Evolutionary conservation across 257 asterid species (phyloP).

Genomic region (Scutellaria barbata): DNA sequence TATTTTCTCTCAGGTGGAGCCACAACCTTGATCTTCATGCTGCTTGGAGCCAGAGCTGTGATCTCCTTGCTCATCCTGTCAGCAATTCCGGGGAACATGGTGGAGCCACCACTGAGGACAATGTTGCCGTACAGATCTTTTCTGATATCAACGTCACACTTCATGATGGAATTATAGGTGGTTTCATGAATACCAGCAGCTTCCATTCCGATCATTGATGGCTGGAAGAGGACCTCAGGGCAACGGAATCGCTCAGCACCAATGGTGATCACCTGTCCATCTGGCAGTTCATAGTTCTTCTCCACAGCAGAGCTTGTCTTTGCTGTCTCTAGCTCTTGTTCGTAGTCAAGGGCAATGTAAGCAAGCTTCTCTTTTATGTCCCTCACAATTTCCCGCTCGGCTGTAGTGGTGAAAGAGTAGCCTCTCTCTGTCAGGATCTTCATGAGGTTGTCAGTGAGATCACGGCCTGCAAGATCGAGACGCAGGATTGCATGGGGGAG

Average conservation of each 20-base stretch:
- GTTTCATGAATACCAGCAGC: conserved; percentile 59
- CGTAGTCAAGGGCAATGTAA: conserved; percentile 57
- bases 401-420: conserved; percentile 55
- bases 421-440: conserved; percentile 60
- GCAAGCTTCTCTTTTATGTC: conserved; percentile 61
- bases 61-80: conserved; percentile 64
- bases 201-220: conserved; percentile 61
- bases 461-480: conserved; percentile 58
- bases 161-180: conserved; percentile 57
- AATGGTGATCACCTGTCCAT: conserved; percentile 60
- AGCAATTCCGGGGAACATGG: conserved; percentile 58
- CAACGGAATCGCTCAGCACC: conserved; percentile 59
- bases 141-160: conserved; percentile 63
- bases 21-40: conserved; percentile 64
- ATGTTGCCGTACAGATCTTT: conserved; percentile 60
- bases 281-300: conserved; percentile 58
- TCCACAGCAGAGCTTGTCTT: conserved; percentile 60
- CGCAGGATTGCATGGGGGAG: conserved; percentile 57
- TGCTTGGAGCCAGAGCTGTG: conserved; percentile 57
- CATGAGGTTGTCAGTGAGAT: conserved; percentile 54
- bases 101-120: conserved; percentile 59
- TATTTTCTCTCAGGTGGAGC: conserved; percentile 60
- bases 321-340: conserved; percentile 53
- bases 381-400: conserved; percentile 61
- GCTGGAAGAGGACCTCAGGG: conserved; percentile 65